These are phyloP conservation scores for Boletus calvinii DNA, from an alignment of 1,284 basidiomycete genomes.

Conservation along the genomic window DNA sequence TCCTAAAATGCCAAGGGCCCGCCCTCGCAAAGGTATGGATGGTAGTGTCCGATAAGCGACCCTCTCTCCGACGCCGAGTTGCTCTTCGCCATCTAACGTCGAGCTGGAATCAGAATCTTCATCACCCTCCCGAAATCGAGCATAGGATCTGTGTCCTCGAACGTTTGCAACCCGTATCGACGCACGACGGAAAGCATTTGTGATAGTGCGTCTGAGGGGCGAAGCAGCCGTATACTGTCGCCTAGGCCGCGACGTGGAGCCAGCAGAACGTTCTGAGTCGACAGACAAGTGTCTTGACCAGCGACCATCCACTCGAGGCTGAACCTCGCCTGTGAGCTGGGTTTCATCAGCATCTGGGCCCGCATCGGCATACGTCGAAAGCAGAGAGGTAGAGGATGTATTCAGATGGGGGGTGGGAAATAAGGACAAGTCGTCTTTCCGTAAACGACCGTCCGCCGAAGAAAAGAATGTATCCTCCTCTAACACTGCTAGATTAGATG, in stretches of 20 bases:
- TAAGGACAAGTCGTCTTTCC: slow-evolving; percentile 24
- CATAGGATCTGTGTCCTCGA: slow-evolving; percentile 60
- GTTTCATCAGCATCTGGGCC: slow-evolving; percentile 55
- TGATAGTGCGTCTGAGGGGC: slow-evolving; percentile 58
- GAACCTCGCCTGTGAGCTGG: slow-evolving; percentile 50
- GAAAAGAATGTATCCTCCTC: slow-evolving; percentile 50
- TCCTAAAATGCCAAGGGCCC: slow-evolving; percentile 78
- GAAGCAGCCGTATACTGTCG: slow-evolving; percentile 48
- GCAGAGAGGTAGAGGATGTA: slow-evolving; percentile 53
- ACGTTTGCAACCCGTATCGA: slow-evolving; percentile 85
- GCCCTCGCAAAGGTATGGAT: slow-evolving; percentile 66
- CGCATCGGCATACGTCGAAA: slow-evolving; percentile 43
- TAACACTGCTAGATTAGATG: slow-evolving; percentile 21
- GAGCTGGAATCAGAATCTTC: slow-evolving; percentile 33
- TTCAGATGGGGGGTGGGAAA: slow-evolving; percentile 41
- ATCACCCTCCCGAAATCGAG: slow-evolving; percentile 52
- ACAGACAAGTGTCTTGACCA: slow-evolving; percentile 23
- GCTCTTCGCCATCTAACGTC: slow-evolving; percentile 21
- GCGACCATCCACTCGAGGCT: slow-evolving; percentile 26
- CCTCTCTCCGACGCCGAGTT: slow-evolving; percentile 35
- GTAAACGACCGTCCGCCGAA: slow-evolving; percentile 33
- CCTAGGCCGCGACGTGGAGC: slow-evolving; percentile 40
- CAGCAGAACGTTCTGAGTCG: slow-evolving; percentile 43
- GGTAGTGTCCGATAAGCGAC: slow-evolving; percentile 24
- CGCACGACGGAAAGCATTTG: slow-evolving; percentile 62